Conservation (phyloP, 2,329 filamentous ascomycete species). For the Ceratocystis ficicola region DNA sequence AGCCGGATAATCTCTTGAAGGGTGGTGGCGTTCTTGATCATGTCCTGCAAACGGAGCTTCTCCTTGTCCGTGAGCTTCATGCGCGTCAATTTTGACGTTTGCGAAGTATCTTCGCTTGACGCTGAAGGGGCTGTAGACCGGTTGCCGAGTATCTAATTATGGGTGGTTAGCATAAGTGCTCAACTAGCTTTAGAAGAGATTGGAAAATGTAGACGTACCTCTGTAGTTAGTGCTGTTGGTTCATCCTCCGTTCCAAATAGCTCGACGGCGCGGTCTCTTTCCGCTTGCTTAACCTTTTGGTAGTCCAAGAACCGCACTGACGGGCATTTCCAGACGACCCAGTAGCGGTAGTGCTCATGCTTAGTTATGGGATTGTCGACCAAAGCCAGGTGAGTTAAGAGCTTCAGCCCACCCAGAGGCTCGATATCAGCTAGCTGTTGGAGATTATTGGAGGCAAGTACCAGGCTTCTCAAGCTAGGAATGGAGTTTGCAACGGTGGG, state of each 20-base stretch:
- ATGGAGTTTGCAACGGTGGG: slow-evolving; percentile 59
- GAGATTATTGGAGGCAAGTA: slow-evolving; percentile 73
- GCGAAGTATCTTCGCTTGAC: slow-evolving; percentile 25
- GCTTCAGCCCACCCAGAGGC: slow-evolving; percentile 54
- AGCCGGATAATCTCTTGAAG: slow-evolving; percentile 79
- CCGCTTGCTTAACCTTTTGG: slow-evolving; percentile 75
- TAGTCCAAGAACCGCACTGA: slow-evolving; percentile 84
- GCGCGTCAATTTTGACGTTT: slow-evolving; percentile 53
- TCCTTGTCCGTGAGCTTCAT: slow-evolving; percentile 82
- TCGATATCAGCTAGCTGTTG: slow-evolving; percentile 79
- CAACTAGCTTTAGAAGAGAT: neutral
- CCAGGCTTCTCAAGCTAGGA: slow-evolving; percentile 69
- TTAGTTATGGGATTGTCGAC: slow-evolving; percentile 80
- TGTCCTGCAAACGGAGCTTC: slow-evolving; percentile 69
- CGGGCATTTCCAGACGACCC: slow-evolving; percentile 78
- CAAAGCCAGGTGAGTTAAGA: slow-evolving; percentile 68
- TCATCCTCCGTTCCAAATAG: slow-evolving; percentile 70
- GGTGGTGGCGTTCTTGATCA: slow-evolving; percentile 80
- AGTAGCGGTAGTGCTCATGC: slow-evolving; percentile 75
- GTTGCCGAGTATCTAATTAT: slow-evolving; percentile 60
- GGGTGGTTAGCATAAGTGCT: slow-evolving; percentile 17
- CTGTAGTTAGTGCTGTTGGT: slow-evolving; percentile 67
- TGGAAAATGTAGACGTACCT: slow-evolving; percentile 34
- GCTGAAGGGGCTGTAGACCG: slow-evolving; percentile 59
- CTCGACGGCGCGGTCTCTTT: slow-evolving; percentile 62